Conservation (phyloP, 208 protist species). For the Wallacemonas sp. region DNA sequence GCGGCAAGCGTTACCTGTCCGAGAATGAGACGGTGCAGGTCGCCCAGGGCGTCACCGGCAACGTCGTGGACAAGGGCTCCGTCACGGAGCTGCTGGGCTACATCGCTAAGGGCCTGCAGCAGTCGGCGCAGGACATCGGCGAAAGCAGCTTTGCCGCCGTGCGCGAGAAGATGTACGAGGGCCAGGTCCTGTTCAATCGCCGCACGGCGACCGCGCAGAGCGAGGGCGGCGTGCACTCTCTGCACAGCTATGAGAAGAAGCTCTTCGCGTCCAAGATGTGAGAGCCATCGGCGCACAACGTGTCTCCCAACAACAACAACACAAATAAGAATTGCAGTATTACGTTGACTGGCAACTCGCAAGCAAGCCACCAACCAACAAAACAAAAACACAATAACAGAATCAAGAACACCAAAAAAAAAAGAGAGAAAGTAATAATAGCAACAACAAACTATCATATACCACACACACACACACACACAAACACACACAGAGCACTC, state of each 20-base stretch:
- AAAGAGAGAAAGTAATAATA: background rate
- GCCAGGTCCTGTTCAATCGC: constrained; percentile 91
- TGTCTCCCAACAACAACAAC: background rate
- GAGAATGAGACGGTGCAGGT: constrained; percentile 91
- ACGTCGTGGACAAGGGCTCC: constrained; percentile 93
- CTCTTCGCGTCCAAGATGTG: constrained; percentile 85
- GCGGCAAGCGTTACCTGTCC: constrained; percentile 89
- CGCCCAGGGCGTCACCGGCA: constrained; percentile 92
- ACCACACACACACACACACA: no score
- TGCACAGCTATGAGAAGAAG: constrained; percentile 92
- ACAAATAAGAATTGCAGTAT: background rate
- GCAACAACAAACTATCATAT: no score
- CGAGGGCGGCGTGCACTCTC: constrained; percentile 92
- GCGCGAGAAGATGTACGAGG: constrained; percentile 85
- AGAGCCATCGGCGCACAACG: background rate
- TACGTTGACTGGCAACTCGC: background rate
- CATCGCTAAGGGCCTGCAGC: constrained; percentile 91
- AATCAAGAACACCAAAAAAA: constrained; percentile 3
- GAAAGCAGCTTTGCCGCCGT: constrained; percentile 79
- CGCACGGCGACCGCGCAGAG: constrained; percentile 91
- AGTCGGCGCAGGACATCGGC: constrained; percentile 94
- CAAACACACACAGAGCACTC: no score
- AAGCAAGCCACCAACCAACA: background rate
- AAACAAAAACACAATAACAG: background rate
- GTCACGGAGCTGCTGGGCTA: constrained; percentile 86